Percentiles rank a stretch among this genome's conserved stretches.
phyloP scores from a whole-genome alignment of 306 rosid genomes.

The Arachis hypogaea region DNA sequence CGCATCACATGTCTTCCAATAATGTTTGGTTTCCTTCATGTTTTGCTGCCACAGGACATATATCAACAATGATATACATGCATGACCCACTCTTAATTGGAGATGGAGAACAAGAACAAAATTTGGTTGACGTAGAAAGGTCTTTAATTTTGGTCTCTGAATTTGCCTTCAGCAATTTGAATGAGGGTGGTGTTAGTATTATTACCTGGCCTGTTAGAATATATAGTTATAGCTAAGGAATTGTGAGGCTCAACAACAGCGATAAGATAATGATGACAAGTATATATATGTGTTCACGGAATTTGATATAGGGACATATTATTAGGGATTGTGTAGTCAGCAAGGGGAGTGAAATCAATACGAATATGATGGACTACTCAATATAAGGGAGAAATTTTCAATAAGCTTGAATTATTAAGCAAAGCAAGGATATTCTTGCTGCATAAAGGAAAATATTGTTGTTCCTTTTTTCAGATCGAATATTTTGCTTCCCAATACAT shows the following conservation, averaged over 20 bases:
- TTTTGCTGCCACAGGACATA: slow-evolving; percentile 49
- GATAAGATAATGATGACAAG: slow-evolving; percentile 47
- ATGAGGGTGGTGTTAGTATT: neutral
- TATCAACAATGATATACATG: slow-evolving; percentile 35
- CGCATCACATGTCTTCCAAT: slow-evolving; percentile 53
- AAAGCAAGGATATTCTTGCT: slow-evolving; percentile 26
- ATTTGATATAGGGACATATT: slow-evolving; percentile 46
- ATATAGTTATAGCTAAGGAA: slow-evolving; percentile 27
- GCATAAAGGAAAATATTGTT: slow-evolving; percentile 32
- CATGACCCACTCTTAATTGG: slow-evolving; percentile 43
- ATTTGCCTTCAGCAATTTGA: slow-evolving; percentile 34
- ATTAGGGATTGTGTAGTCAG: slow-evolving; percentile 1
- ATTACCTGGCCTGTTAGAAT: slow-evolving; percentile 22
- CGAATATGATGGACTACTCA: slow-evolving; percentile 20
- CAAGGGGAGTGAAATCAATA: slow-evolving; percentile 3
- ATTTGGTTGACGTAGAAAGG: slow-evolving; percentile 41
- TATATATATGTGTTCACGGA: slow-evolving; percentile 33
- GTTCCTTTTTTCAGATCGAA: neutral
- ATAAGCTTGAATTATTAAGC: neutral
- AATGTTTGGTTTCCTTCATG: slow-evolving; percentile 49
- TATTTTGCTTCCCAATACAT: no score
- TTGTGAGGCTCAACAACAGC: slow-evolving; percentile 45
- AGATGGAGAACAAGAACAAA: slow-evolving; percentile 19
- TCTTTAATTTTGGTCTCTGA: slow-evolving; percentile 48
- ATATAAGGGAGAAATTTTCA: slow-evolving; percentile 2